Evolutionary conservation across 2,329 filamentous ascomycete species (phyloP), one percentile per base, ranked within the genome.

Genomic region (Cryphonectria carpinicola): DNA sequence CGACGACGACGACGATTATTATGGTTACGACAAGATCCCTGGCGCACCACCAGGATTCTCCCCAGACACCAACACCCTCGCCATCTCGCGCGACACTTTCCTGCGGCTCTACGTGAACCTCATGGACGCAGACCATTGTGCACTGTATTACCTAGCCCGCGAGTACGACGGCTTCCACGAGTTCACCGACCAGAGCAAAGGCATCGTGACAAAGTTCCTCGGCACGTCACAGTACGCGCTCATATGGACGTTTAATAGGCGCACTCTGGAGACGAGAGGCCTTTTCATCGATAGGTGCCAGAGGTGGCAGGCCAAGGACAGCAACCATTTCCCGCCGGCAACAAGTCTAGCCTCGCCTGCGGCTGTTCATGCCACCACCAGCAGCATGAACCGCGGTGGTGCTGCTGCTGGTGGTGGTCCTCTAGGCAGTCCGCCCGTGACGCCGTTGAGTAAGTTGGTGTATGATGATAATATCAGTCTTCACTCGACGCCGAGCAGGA

Each of bases 141-240:
- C 73, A 17, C 68, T 77, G 6, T 77, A 76, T 70, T 75, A 77
- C n/a, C 41, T 77, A 11, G 74, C 72, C 22, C 74, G 73, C 64
- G 74, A 76, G 32, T 76, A 76, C 66, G 75, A 76, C 37, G 76
- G 76, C 5, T 76, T 76, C 52, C 76, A 76, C 58, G 73, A 75
- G 66, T 76, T 75, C 65, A 69, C 62, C 46, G 71, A 68, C 54
- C 19, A 66, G 6, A 25, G 66, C 41, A 67, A 68, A 19, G 71
- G 70, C 7, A 52, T 71, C 43, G 70, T 74, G 65, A 77, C 76
- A 7, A 74, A 73, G 43, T 76, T 74, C 64, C 54, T 77, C 52
- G 76, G 75, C 35, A 74, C 73, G 13, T 74, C 76, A 2, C 73
- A 70, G 52, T 77, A 75, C 49, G 74, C 73, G 25, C 69, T 76